A percentile compares a stretch with the other conserved stretches of the same genome.
phyloP scores from a whole-genome alignment of 768 basidiomycete species.

The Russula sp. region DNA sequence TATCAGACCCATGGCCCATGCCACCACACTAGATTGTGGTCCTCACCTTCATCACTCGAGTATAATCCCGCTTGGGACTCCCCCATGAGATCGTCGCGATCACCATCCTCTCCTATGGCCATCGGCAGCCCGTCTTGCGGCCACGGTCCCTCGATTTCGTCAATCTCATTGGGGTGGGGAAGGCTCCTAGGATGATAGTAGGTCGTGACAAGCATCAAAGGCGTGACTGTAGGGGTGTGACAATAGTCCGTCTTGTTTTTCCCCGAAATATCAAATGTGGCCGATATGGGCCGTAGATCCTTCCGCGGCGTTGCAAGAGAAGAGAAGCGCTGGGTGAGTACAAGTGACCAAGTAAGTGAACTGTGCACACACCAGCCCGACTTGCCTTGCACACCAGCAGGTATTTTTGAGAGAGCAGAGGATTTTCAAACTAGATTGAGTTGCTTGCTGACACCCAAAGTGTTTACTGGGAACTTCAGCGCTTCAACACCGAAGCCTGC shows the following conservation, averaged over 20 bases:
- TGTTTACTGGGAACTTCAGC: neutral
- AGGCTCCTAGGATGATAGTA: constrained; percentile 13
- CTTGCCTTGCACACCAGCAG: neutral
- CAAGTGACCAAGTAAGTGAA: neutral
- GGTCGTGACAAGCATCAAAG: constrained; percentile 20
- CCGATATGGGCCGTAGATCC: neutral
- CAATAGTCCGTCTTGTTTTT: neutral
- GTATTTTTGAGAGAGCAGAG: neutral
- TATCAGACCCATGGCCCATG: constrained; percentile 1
- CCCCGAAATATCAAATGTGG: neutral
- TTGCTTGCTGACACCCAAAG: neutral
- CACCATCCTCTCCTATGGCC: neutral
- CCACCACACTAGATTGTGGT: neutral
- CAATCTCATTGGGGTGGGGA: neutral
- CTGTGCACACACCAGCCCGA: neutral
- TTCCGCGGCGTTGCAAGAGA: neutral
- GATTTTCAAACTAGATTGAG: neutral
- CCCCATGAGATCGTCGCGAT: constrained; percentile 15
- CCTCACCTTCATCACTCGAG: constrained; percentile 6
- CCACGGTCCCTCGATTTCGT: neutral
- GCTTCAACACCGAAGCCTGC: neutral
- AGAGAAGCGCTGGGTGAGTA: neutral
- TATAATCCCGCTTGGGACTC: constrained; percentile 4
- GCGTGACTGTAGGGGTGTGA: neutral
- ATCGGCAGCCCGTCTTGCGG: neutral